phyloP scores from a whole-genome alignment of 2,329 filamentous ascomycete genomes.

The Decorospora gaudefroyi region DNA sequence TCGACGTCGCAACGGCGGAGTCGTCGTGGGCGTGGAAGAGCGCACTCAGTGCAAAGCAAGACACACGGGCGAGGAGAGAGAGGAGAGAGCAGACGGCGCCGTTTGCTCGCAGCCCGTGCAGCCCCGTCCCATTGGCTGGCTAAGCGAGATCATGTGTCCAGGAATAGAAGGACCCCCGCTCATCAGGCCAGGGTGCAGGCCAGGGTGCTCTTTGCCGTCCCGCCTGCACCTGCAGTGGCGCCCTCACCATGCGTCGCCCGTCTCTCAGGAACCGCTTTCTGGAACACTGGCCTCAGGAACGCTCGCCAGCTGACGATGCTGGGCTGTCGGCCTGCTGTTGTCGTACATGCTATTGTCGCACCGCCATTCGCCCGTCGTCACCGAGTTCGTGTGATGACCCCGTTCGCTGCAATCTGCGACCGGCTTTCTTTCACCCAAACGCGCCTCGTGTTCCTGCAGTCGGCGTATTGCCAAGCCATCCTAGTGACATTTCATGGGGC shows the following conservation, averaged over 20 bases:
- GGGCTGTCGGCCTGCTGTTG: slow-evolving; percentile 5
- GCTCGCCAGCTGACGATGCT: slow-evolving; percentile 13
- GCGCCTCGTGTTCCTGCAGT: slow-evolving; percentile 12
- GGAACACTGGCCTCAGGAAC: slow-evolving; percentile 11
- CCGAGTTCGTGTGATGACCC: background rate
- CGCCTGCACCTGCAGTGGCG: slow-evolving; percentile 13
- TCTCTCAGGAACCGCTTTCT: slow-evolving; percentile 11
- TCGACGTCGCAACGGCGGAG: slow-evolving; percentile 43
- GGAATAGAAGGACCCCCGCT: slow-evolving; percentile 18
- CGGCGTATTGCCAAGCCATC: slow-evolving; percentile 20
- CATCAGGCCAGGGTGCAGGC: slow-evolving; percentile 5
- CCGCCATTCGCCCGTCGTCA: background rate
- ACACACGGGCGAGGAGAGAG: slow-evolving; percentile 7
- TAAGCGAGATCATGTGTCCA: slow-evolving; percentile 23
- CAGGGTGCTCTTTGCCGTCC: slow-evolving; percentile 6
- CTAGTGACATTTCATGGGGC: slow-evolving; percentile 11
- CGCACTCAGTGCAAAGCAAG: slow-evolving; percentile 15
- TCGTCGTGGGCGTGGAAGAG: slow-evolving; percentile 29
- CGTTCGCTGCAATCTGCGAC: slow-evolving; percentile 6
- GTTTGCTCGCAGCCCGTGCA: slow-evolving; percentile 2
- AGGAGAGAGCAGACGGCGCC: slow-evolving; percentile 9
- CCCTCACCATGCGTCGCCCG: slow-evolving; percentile 6
- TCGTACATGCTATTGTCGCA: slow-evolving; percentile 8
- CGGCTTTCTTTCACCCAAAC: slow-evolving; percentile 3
- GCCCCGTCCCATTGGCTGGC: slow-evolving; percentile 13